A percentile compares a stretch with the other conserved stretches of the same genome.
These are phyloP conservation scores for Chionographis japonica DNA, from an alignment of 106 monocot genomes.

Conservation along the genomic window DNA sequence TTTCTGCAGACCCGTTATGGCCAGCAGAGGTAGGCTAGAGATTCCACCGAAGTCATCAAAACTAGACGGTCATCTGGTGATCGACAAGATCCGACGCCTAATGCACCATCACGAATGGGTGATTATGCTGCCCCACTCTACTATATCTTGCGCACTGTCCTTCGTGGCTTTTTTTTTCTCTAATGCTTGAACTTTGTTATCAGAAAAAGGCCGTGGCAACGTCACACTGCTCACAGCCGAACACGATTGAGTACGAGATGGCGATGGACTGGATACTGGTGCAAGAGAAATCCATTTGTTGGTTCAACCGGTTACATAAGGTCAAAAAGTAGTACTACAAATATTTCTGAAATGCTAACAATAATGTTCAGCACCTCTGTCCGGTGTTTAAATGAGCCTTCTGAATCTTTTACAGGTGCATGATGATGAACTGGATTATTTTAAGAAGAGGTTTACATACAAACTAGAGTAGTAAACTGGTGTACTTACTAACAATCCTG, in stretches of 20 bases:
- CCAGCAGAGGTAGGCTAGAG: conserved; percentile 36
- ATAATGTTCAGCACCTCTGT: not conserved
- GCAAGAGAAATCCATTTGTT: conserved; percentile 26
- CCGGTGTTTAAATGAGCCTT: not conserved
- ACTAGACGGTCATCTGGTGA: conserved; percentile 35
- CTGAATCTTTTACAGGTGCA: not conserved
- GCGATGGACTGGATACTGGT: conserved; percentile 73
- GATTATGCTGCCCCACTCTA: not conserved
- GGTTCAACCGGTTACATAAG: conserved; percentile 46
- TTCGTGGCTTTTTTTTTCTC: not conserved
- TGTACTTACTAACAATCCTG: too few relatives aligned
- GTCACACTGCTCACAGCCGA: conserved; percentile 84
- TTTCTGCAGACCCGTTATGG: conserved; percentile 55
- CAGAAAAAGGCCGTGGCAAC: conserved; percentile 78
- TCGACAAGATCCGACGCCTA: conserved; percentile 27
- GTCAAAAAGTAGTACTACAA: conserved; percentile 11
- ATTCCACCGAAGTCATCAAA: conserved; percentile 19
- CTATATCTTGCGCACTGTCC: not conserved
- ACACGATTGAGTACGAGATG: conserved; percentile 90
- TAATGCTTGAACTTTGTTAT: not conserved
- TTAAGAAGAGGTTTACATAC: not conserved
- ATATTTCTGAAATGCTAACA: not conserved
- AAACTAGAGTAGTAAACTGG: not conserved
- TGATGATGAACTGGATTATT: not conserved
- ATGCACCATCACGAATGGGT: conserved; percentile 38